Conservation (phyloP, 352 stramenopile genomes). For the Nothophytophthora sp. region DNA sequence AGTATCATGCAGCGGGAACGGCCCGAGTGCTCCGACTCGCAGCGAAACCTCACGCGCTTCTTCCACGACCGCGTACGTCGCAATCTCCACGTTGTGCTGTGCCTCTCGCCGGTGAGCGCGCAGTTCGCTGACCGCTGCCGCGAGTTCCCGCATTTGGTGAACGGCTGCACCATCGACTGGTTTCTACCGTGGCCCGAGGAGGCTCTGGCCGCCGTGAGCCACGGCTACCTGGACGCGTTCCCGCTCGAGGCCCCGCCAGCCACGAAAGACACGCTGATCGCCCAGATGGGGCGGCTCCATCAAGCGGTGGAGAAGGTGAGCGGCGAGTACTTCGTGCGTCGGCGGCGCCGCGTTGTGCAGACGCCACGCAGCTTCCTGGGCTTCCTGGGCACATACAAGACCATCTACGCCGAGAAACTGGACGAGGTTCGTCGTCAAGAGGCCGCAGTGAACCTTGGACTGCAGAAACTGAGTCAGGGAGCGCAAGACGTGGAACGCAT, state of each 20-base stretch:
- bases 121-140: constrained; percentile 79
- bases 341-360: constrained; percentile 86
- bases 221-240: constrained; percentile 77
- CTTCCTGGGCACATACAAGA: constrained; percentile 82
- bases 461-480: constrained; percentile 89
- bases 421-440: constrained; percentile 80
- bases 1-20: constrained; percentile 65
- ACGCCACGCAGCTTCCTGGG: constrained; percentile 89
- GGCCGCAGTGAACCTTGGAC: constrained; percentile 80
- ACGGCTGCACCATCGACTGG: constrained; percentile 89
- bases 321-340: constrained; percentile 73
- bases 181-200: constrained; percentile 90
- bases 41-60: constrained; percentile 83
- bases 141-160: constrained; percentile 90
- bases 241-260: constrained; percentile 53
- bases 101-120: constrained; percentile 84
- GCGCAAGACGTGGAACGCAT: constrained; percentile 90
- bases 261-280: constrained; percentile 60
- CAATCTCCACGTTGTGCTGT: constrained; percentile 89
- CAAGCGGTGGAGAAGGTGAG: constrained; percentile 73
- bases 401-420: constrained; percentile 77
- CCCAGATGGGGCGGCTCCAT: constrained; percentile 77
- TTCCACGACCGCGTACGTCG: constrained; percentile 86
- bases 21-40: constrained; percentile 67
- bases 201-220: constrained; percentile 80